A percentile compares a stretch with the other conserved stretches of the same genome.
Evolutionary conservation across 2,329 filamentous ascomycete species (phyloP).

Genomic region (Nigrograna mackinnonii): DNA sequence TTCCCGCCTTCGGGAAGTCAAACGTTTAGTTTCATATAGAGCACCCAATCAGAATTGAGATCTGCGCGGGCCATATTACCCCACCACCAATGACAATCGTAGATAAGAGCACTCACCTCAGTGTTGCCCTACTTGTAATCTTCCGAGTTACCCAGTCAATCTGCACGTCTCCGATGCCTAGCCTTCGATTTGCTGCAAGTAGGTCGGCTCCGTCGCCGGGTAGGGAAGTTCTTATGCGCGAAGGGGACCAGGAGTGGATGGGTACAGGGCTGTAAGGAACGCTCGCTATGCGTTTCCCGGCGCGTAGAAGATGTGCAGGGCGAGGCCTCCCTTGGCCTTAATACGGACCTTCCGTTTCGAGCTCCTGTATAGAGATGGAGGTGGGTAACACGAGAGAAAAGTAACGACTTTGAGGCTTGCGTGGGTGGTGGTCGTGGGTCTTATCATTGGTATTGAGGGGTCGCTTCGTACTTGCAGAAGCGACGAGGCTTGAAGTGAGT

Average conservation of each 20-base stretch:
- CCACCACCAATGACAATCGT: constrained; percentile 26
- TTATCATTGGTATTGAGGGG: constrained; percentile 28
- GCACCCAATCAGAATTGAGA: constrained; percentile 26
- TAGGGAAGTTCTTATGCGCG: constrained; percentile 28
- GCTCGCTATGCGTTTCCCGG: constrained; percentile 9
- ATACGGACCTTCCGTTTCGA: constrained; percentile 28
- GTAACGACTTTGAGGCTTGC: constrained; percentile 9
- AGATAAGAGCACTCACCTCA: constrained; percentile 31
- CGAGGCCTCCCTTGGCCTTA: constrained; percentile 18
- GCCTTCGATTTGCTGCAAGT: constrained; percentile 17
- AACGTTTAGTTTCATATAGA: constrained; percentile 15
- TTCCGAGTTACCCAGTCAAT: constrained; percentile 1
- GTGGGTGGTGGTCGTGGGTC: constrained; percentile 21
- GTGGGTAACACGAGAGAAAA: constrained; percentile 9
- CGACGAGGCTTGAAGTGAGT: constrained; percentile 4
- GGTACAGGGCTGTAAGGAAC: background rate
- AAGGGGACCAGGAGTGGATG: background rate
- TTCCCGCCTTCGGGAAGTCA: background rate
- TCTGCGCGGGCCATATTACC: constrained; percentile 16
- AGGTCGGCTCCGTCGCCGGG: constrained; percentile 29
- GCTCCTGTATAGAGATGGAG: constrained; percentile 18
- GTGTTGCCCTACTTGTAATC: background rate
- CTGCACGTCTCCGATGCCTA: background rate
- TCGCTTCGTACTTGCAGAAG: background rate
- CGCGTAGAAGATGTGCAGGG: constrained; percentile 16